Conservation (phyloP, 2,329 filamentous ascomycete genomes). For the Diaporthe ilicicola region DNA sequence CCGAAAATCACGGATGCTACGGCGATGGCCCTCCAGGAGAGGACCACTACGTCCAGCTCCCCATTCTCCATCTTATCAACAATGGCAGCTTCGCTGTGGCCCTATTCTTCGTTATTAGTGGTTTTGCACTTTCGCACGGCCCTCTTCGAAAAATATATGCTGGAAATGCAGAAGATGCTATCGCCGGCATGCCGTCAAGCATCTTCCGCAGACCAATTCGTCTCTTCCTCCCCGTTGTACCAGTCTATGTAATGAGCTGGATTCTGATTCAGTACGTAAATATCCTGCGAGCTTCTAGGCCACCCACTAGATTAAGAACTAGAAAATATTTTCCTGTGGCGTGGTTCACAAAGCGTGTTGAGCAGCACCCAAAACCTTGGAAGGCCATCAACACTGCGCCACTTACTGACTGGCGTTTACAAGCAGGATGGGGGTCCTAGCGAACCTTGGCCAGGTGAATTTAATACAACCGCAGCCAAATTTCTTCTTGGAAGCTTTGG, state of each 20-base stretch:
- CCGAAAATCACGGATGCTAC: constrained; percentile 4
- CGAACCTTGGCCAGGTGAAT: too few relatives aligned
- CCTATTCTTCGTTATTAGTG: constrained; percentile 49
- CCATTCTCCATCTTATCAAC: constrained; percentile 42
- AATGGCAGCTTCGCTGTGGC: constrained; percentile 42
- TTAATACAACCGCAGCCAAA: neutral
- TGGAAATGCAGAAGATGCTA: constrained; percentile 21
- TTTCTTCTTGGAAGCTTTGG: neutral
- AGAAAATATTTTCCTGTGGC: too few relatives aligned
- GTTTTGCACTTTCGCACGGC: constrained; percentile 46
- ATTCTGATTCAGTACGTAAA: neutral
- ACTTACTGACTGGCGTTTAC: neutral
- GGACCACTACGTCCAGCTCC: constrained; percentile 38
- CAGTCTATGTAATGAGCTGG: neutral
- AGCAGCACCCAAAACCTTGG: too few relatives aligned
- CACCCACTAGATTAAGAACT: too few relatives aligned
- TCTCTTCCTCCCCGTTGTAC: constrained; percentile 33
- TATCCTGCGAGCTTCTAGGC: neutral
- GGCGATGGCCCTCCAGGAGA: constrained; percentile 14
- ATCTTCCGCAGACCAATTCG: constrained; percentile 34
- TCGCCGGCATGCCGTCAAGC: constrained; percentile 32
- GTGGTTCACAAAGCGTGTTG: too few relatives aligned
- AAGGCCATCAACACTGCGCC: neutral
- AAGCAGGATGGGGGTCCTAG: neutral
- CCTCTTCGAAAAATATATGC: constrained; percentile 39